Percentiles rank a stretch among this genome's conserved stretches.
These are phyloP conservation scores for Podospora didyma DNA, from an alignment of 495 filamentous ascomycete species.

Conservation along the genomic window DNA sequence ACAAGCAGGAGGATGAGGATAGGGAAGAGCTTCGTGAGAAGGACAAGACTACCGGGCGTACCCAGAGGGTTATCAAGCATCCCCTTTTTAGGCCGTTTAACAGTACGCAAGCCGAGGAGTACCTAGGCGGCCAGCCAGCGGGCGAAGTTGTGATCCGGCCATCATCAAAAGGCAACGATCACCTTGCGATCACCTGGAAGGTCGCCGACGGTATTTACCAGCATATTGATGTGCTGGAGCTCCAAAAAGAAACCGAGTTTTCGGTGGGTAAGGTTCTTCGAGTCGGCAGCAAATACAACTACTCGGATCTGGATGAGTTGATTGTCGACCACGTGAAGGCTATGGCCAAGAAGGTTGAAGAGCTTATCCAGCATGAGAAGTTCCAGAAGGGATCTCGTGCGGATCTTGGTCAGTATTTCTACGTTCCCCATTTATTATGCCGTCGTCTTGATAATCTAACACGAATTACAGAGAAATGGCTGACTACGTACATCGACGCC, in stretches of 20 bases:
- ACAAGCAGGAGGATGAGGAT: constrained; percentile 71
- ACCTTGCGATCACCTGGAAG: constrained; percentile 96
- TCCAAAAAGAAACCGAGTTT: constrained; percentile 95
- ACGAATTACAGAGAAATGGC: constrained; percentile 72
- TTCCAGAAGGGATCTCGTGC: constrained; percentile 75
- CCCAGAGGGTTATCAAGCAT: constrained; percentile 93
- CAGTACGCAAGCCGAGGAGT: constrained; percentile 88
- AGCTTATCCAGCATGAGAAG: constrained; percentile 89
- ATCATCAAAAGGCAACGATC: constrained; percentile 88
- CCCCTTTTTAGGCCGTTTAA: constrained; percentile 93
- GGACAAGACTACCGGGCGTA: constrained; percentile 74
- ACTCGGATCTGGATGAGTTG: constrained; percentile 93
- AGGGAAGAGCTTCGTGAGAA: constrained; percentile 72
- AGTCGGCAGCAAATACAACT: constrained; percentile 81
- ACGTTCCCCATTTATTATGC: not conserved
- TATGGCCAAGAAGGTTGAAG: constrained; percentile 96
- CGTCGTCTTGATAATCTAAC: constrained; percentile 27
- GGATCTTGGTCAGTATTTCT: constrained; percentile 68
- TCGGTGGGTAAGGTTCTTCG: constrained; percentile 80
- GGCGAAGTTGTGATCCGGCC: constrained; percentile 95
- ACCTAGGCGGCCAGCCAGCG: constrained; percentile 72
- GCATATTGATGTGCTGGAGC: constrained; percentile 93
- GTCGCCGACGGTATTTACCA: constrained; percentile 92
- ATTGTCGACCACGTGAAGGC: constrained; percentile 96
- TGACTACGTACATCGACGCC: constrained; percentile 89